Conservation (phyloP, 495 filamentous ascomycete species). For the Evansstolkia leycettana region DNA sequence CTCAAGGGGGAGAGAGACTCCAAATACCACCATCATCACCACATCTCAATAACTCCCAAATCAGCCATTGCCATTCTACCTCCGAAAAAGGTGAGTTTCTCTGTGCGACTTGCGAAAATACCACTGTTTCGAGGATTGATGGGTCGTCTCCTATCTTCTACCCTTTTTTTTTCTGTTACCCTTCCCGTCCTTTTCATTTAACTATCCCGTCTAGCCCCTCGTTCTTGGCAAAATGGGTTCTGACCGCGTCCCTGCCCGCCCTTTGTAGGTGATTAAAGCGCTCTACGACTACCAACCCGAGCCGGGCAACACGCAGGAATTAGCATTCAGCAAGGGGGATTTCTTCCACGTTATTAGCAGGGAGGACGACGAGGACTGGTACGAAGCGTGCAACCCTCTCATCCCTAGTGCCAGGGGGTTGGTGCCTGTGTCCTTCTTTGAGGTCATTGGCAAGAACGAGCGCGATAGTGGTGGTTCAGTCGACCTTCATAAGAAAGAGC, state of each 20-base stretch:
- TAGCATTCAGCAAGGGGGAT: conserved; percentile 86
- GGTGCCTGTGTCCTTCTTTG: conserved; percentile 88
- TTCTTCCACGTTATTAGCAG: conserved; percentile 98
- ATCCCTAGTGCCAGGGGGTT: conserved; percentile 79
- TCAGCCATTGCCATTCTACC: conserved; percentile 89
- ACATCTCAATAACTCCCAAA: conserved; percentile 84
- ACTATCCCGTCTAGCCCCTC: neutral
- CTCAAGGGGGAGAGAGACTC: conserved; percentile 75
- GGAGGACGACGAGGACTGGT: conserved; percentile 92
- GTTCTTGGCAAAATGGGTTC: conserved; percentile 1
- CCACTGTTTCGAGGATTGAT: too few species aligned
- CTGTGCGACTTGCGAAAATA: neutral
- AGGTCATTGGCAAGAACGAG: conserved; percentile 79
- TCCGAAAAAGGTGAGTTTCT: conserved; percentile 73
- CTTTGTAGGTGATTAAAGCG: conserved; percentile 81
- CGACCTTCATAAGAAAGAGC: conserved; percentile 44
- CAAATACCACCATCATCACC: conserved; percentile 59
- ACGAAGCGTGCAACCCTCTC: conserved; percentile 95
- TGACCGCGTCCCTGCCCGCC: neutral
- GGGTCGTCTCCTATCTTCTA: conserved; percentile 1
- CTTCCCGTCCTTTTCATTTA: conserved; percentile 3
- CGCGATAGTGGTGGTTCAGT: conserved; percentile 67
- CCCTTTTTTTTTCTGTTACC: conserved; percentile 4
- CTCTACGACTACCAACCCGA: conserved; percentile 84
- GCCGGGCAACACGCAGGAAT: conserved; percentile 52